Evolutionary conservation across 108 stramenopile species (phyloP).

Genomic region (Nannochloropsis granulata): DNA sequence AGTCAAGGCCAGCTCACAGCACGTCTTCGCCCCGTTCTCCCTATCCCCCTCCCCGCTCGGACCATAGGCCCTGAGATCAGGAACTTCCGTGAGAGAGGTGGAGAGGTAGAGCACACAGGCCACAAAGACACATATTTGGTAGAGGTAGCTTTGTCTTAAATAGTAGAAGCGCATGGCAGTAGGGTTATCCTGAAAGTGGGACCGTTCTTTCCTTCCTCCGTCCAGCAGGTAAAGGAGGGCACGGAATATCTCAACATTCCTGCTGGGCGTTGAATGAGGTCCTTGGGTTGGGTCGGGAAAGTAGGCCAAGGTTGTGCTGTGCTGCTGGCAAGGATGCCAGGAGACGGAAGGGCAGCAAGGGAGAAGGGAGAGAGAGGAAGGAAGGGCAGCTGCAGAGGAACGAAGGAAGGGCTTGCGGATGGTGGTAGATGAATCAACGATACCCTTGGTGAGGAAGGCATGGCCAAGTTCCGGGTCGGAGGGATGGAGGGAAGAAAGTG

Average conservation of each 20-base stretch:
- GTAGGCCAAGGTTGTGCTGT: neutral
- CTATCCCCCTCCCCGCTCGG: neutral
- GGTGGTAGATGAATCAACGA: too few relatives aligned
- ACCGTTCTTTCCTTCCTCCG: neutral
- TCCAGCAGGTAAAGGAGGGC: neutral
- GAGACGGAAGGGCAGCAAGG: too few relatives aligned
- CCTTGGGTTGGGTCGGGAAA: neutral
- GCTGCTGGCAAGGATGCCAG: too few relatives aligned
- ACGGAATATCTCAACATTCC: neutral
- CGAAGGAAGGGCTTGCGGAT: too few relatives aligned
- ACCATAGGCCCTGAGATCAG: neutral
- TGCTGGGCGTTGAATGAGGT: neutral
- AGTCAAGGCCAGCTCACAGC: neutral
- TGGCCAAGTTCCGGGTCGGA: too few relatives aligned
- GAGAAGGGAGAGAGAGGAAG: too few relatives aligned
- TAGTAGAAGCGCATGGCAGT: neutral
- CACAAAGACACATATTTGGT: neutral
- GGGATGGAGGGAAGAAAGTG: too few relatives aligned
- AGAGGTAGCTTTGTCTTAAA: neutral
- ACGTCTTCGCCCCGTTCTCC: neutral
- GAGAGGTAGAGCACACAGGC: neutral
- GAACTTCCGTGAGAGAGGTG: neutral
- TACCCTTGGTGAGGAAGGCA: too few relatives aligned
- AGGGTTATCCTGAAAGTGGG: neutral
- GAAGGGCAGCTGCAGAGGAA: too few relatives aligned